These are phyloP conservation scores for Fusarium solani-melongenae DNA, from an alignment of 2,329 filamentous ascomycete genomes.

Conservation along the genomic window DNA sequence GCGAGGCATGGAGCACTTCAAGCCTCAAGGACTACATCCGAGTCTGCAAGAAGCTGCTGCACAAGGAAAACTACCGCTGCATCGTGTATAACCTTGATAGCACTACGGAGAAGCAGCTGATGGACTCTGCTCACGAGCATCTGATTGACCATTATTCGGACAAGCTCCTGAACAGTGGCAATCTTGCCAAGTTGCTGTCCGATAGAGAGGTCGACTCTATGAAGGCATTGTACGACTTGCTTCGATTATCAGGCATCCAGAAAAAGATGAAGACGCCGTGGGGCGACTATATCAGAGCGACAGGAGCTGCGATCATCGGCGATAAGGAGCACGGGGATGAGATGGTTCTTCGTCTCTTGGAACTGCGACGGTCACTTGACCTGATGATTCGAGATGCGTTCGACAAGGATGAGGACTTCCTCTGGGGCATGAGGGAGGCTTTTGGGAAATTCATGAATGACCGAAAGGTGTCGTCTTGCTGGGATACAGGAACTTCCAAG, in stretches of 20 bases:
- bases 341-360: constrained; percentile 87
- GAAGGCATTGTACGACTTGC: constrained; percentile 79
- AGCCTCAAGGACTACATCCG: constrained; percentile 81
- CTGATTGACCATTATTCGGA: constrained; percentile 76
- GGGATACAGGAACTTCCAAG: constrained; percentile 88
- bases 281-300: constrained; percentile 79
- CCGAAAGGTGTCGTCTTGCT: constrained; percentile 76
- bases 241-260: constrained; percentile 78
- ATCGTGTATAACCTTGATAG: constrained; percentile 85
- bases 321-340: constrained; percentile 82
- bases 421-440: constrained; percentile 82
- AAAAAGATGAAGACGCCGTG: constrained; percentile 78
- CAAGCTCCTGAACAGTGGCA: constrained; percentile 72
- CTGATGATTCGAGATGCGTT: constrained; percentile 82
- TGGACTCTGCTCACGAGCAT: constrained; percentile 77
- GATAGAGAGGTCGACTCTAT: constrained; percentile 76
- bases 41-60: constrained; percentile 75
- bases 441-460: constrained; percentile 96
- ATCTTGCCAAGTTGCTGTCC: constrained; percentile 79
- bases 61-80: constrained; percentile 79
- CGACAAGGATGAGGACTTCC: constrained; percentile 78
- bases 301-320: constrained; percentile 82
- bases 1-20: constrained; percentile 70
- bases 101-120: constrained; percentile 81
- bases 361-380: constrained; percentile 84